Percentiles rank a stretch among this genome's conserved stretches.
These are phyloP conservation scores for Lactarius hatsudake DNA, from an alignment of 768 basidiomycete species.

Conservation along the genomic window DNA sequence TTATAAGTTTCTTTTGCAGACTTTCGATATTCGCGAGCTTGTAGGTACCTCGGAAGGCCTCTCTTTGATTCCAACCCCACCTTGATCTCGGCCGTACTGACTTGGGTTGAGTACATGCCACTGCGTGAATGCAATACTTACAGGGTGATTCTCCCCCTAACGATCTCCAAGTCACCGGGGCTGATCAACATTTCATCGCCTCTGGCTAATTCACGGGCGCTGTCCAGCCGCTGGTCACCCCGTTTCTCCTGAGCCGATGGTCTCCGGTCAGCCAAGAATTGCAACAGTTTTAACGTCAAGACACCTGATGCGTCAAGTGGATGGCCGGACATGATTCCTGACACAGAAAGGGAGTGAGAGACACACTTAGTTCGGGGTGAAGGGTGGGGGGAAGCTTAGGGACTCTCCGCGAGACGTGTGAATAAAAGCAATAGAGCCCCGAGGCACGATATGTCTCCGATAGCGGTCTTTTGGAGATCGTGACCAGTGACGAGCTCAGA, in stretches of 20 bases:
- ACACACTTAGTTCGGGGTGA: neutral
- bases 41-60: constrained; percentile 6
- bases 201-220: constrained; percentile 5
- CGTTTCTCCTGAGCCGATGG: neutral
- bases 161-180: neutral
- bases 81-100: constrained; percentile 5
- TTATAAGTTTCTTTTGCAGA: neutral
- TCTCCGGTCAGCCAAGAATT: neutral
- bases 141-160: constrained; percentile 2
- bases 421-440: neutral
- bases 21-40: constrained; percentile 9
- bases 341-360: neutral
- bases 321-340: neutral
- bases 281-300: constrained; percentile 4
- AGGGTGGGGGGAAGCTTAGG: neutral
- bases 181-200: neutral
- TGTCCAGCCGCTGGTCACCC: constrained; percentile 4
- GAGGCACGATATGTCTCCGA: neutral
- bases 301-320: constrained; percentile 13
- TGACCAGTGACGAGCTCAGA: neutral
- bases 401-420: neutral
- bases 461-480: neutral
- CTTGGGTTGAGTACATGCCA: neutral
- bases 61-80: constrained; percentile 1
- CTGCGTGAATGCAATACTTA: neutral